Base-by-base conservation (phyloP, 805 yeast species). In the Metschnikowia peoriensis region DNA sequence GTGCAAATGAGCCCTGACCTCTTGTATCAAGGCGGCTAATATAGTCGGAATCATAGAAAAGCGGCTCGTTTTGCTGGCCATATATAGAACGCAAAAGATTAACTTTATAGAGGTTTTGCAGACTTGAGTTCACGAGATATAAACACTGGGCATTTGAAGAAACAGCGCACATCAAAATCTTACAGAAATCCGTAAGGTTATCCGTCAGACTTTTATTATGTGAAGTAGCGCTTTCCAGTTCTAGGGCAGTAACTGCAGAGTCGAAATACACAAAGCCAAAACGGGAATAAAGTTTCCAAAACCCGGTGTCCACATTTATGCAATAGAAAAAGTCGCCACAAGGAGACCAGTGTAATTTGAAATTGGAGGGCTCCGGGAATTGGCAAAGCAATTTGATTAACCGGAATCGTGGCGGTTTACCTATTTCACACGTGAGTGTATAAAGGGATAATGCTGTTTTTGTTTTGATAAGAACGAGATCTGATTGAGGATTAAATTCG, bases 211-310 rank as follows among this genome's bases (percentile, higher is more conserved):
- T 28, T n/a, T 49, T 29, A 40, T 38, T 16, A 7, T 27, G 53
- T 5, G 50, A 15, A 14, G 12, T 32, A 11, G 42, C 32, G 4
- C 44, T 27, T 41, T 44, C 49, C 15, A 50, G 28, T 2, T 47
- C 54, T 1, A 49, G 41, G 28, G 38, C 47, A 4, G 47, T 34
- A 15, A 17, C 44, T 12, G 51, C 46, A 28, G 75, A 66, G 49
- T 65, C 66, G 52, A 71, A 72, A 6, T 64, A 54, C 6, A 54
- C 49, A 32, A 63, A 60, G 2, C 78, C 78, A 52, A 72, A 72
- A 53, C 65, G 67, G 6, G 77, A 66, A 38, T 61, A 55, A 15
- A 72, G 54, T 15, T 62, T 58, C 77, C 77, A 75, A 38, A 49
- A 46, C 1, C 66, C 66, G 22, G 65, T 53, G 7, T 49, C 38